Evolutionary conservation across 768 basidiomycete species (phyloP), one percentile per base, ranked within the genome.

Genomic region (Auriculariales sp.): DNA sequence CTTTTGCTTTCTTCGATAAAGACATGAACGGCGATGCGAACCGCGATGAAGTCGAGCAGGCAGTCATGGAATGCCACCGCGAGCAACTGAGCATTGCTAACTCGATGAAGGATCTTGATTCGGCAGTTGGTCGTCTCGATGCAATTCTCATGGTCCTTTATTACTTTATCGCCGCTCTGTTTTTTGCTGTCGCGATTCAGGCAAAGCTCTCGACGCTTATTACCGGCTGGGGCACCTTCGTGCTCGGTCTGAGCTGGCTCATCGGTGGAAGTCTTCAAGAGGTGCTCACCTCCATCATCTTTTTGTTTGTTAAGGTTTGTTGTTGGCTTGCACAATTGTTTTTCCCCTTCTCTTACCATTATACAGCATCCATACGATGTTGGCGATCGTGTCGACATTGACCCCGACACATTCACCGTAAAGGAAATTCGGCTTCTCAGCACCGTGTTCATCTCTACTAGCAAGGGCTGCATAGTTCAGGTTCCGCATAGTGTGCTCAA

Each of bases 71-170:
- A 33, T 74, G 88, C 51, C 90, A 93, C 60, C 75, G 88, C 28
- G 91, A 95, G 59, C 79, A 90, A 52, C 65, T 89, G 32, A 81
- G 83, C 17, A 77, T 95, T 36, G 81, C 86, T 53, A 80, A 83
- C 59, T 84, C 81, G 4, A 88, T 95, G 89, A 73, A 79, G 36
- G 88, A 93, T 64, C 68, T 93, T 46, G 91, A 93, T 63, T 87
- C 83, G 47, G 91, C 91, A 4, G 89, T 93, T 12, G 81, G 86
- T 15, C 72, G 84, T 25, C 66, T 93, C 57, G 88, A 92, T 63
- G 81, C 85, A 56, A 91, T 93, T 55, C 70, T 92, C 54, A 86
- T 93, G 80, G 75, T 74, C 47, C 61, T 92, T 22, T 91, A 83
- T 60, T 71, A 79, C 31, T 66, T 92, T 48, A 69, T 86, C 34